phyloP scores from a whole-genome alignment of 2,329 filamentous ascomycete genomes.

The Herpomyces periplanetae region DNA sequence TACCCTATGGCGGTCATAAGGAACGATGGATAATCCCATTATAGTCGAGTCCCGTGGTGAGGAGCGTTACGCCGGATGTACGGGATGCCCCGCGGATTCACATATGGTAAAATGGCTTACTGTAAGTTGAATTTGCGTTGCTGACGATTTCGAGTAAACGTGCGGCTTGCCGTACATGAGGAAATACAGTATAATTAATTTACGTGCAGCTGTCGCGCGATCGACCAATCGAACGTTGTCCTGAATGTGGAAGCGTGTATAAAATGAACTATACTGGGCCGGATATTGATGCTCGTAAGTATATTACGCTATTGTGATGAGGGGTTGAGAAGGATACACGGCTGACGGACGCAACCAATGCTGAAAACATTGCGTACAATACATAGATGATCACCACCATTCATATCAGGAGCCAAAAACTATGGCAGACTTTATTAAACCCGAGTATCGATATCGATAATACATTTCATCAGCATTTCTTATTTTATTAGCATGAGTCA shows the following conservation, averaged over 20 bases:
- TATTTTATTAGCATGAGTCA: too few species aligned
- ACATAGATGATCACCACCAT: conserved; percentile 13
- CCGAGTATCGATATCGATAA: conserved; percentile 43
- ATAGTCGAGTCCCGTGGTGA: conserved; percentile 61
- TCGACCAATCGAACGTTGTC: conserved; percentile 71
- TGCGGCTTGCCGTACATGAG: not conserved
- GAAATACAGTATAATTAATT: not conserved
- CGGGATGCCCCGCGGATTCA: conserved; percentile 62
- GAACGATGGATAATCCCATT: conserved; percentile 64
- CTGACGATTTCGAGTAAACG: not conserved
- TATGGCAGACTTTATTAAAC: conserved; percentile 78
- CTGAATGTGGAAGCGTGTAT: conserved; percentile 78
- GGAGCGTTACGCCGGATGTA: conserved; percentile 90
- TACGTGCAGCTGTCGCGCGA: conserved; percentile 32
- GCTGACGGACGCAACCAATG: conserved; percentile 3
- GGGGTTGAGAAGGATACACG: conserved; percentile 1
- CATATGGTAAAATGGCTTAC: conserved; percentile 69
- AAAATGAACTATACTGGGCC: conserved; percentile 92
- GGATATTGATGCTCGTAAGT: conserved; percentile 25
- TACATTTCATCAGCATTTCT: too few species aligned
- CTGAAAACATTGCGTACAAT: too few species aligned
- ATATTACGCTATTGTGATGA: conserved; percentile 5
- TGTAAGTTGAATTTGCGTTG: conserved; percentile 13
- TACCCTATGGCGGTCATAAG: conserved; percentile 6
- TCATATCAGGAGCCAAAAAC: conserved; percentile 53